Evolutionary conservation across 2,329 filamentous ascomycete species (phyloP), one percentile per base, ranked within the genome.

Genomic region (Huntiella abstrusa): DNA sequence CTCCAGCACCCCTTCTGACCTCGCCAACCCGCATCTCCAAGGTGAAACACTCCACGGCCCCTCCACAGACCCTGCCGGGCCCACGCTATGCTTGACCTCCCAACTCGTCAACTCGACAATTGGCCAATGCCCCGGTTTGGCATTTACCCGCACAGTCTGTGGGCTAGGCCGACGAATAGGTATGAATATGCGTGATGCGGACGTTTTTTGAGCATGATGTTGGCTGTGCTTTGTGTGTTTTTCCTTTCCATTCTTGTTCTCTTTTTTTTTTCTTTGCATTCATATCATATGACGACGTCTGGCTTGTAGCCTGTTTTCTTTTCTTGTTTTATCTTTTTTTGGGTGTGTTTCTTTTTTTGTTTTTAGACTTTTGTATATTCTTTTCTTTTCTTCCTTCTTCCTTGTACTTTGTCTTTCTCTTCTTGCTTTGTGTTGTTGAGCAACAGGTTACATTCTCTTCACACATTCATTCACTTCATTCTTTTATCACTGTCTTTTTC

Each of bases 361-460:
- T 15, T 33, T 41, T 33, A 33, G 13, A 36, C 28, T 46, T 38
- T 13, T 33, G 43, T 28, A 15, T 22, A 28, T 36, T 43, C 12
- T 34, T 41, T 15, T 47, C 47, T 45, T 45, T 32, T 35, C 37
- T 43, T 17, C 40, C 46, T 16, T 33, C 11, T 40, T 40, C 16
- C 22, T n/a, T n/a, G 11, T 4, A 38, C 19, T 13, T 37, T 11
- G 11, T 11, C 11, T 39, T 17, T 16, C 15, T 36, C 10, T 38
- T 41, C 22, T 6, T 37, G 7, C 32, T 13, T 38, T 39, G 10
- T 17, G 22, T 28, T 28, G 22, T 28, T 28, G 22, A 28, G 22
- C 22, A 28, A 8, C 22, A 28, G 5, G 5, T 28, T 28, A 28
- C 22, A 28, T 28, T 28, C 22, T 28, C 22, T 28, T 28, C 22